A percentile compares a stretch with the other conserved stretches of the same genome.
These are phyloP conservation scores for Strobilomyces confusus DNA, from an alignment of 768 basidiomycete species.

Conservation along the genomic window DNA sequence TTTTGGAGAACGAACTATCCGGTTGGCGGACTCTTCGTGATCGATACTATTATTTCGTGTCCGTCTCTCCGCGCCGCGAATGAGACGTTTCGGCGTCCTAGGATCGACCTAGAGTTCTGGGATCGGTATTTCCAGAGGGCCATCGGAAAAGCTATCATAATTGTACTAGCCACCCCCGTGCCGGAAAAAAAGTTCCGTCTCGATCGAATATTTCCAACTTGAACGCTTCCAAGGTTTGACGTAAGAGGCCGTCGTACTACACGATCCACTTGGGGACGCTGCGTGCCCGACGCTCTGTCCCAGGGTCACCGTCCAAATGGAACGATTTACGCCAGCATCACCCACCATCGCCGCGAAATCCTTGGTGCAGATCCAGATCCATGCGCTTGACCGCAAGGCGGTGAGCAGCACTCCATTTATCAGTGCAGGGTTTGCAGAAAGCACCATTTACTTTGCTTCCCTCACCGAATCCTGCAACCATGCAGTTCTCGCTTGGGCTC, in stretches of 20 bases:
- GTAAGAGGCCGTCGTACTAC: neutral
- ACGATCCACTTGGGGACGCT: conserved; percentile 2
- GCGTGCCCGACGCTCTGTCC: neutral
- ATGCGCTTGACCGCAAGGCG: neutral
- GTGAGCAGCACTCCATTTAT: neutral
- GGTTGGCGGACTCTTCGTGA: neutral
- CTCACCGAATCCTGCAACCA: neutral
- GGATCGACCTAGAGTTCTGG: neutral
- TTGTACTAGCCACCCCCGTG: neutral
- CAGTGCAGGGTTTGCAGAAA: neutral
- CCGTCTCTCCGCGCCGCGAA: neutral
- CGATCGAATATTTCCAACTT: neutral
- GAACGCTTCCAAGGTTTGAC: neutral
- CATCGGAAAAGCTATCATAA: neutral
- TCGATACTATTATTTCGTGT: neutral
- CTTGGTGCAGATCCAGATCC: neutral
- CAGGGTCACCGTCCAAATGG: neutral
- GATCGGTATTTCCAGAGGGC: neutral
- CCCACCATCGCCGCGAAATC: neutral
- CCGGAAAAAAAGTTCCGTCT: neutral
- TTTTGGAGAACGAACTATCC: neutral
- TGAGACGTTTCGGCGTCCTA: neutral
- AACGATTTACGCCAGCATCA: neutral
- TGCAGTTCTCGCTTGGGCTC: conserved; percentile 1
- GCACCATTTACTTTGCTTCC: neutral